Conservation (phyloP, 306 rosid species). For the Rosa lucieae region DNA sequence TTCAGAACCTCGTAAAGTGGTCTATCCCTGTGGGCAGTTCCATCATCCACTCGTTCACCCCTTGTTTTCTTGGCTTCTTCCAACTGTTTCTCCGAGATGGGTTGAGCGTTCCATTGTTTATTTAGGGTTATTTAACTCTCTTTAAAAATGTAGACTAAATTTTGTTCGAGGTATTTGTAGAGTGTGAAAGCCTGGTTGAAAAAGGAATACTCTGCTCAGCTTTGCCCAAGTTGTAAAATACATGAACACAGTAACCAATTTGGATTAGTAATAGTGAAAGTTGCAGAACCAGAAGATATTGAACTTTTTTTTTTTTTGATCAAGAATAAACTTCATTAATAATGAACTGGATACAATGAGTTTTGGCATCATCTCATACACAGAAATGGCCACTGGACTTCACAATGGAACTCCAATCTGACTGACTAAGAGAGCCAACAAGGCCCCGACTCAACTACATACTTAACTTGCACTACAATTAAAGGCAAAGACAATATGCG, state of each 20-base stretch:
- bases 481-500: too few species aligned
- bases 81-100: conserved; percentile 31
- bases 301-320: too few species aligned
- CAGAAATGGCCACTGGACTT: too few species aligned
- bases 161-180: background rate
- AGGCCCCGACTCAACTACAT: too few species aligned
- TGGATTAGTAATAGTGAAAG: too few species aligned
- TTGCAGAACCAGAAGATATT: too few species aligned
- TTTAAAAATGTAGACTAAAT: background rate
- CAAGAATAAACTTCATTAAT: too few species aligned
- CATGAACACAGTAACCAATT: background rate
- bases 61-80: conserved; percentile 68
- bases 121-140: background rate
- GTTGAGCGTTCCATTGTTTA: background rate
- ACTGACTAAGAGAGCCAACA: too few species aligned
- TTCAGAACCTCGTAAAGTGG: conserved; percentile 79
- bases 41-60: conserved; percentile 86
- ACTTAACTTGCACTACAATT: too few species aligned
- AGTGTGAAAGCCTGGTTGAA: background rate
- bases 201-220: background rate
- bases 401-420: too few species aligned
- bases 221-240: background rate
- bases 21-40: conserved; percentile 83
- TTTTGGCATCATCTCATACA: too few species aligned
- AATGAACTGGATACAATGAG: too few species aligned